Evolutionary conservation across 1,139 yeast genomes (phyloP).

Genomic region (Citeromyces hawaiiensis): DNA sequence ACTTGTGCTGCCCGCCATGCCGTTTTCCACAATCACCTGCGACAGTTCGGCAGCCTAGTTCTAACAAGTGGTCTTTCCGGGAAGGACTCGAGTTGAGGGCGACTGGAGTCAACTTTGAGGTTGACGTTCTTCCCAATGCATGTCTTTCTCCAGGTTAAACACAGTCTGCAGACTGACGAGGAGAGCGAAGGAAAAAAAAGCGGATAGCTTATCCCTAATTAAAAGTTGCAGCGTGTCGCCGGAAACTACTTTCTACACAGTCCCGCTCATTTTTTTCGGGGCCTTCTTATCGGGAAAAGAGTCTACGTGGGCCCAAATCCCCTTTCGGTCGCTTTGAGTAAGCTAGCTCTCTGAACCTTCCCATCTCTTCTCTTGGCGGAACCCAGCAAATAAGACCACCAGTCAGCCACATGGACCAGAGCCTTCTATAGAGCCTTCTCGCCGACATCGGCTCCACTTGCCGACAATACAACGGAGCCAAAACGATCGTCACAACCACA

Average conservation of each 20-base stretch:
- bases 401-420: constrained; percentile 62
- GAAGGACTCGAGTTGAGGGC: constrained; percentile 50
- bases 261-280: constrained; percentile 22
- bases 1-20: constrained; percentile 69
- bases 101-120: constrained; percentile 48
- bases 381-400: constrained; percentile 73
- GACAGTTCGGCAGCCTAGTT: constrained; percentile 35
- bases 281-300: constrained; percentile 11
- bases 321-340: constrained; percentile 51
- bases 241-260: constrained; percentile 40
- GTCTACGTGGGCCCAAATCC: too few species aligned
- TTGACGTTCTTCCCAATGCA: constrained; percentile 59
- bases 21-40: constrained; percentile 46
- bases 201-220: constrained; percentile 46
- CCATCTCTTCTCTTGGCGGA: constrained; percentile 51
- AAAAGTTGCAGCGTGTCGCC: constrained; percentile 56
- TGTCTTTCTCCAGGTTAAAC: too few species aligned
- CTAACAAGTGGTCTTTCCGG: constrained; percentile 60
- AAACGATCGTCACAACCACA: constrained; percentile 42
- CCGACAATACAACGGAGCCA: constrained; percentile 50
- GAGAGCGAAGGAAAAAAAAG: constrained; percentile 62
- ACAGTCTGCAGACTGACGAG: constrained; percentile 59
- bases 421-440: constrained; percentile 58
- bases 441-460: constrained; percentile 43
- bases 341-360: constrained; percentile 50